Conservation (phyloP, 2,329 filamentous ascomycete genomes). For the Trichoderma koningiopsis region DNA sequence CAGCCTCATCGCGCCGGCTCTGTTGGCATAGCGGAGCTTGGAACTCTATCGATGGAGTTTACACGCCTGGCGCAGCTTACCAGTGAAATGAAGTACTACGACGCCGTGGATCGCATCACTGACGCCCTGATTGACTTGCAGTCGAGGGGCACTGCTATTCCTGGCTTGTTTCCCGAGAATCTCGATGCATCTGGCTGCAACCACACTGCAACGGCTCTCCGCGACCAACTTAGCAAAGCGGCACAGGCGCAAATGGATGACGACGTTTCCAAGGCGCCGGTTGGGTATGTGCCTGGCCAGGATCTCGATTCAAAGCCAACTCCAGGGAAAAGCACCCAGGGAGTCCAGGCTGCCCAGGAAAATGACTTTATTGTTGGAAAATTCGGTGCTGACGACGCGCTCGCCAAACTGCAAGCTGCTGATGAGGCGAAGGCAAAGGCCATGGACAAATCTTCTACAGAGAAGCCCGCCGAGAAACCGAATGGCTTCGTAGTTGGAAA, state of each 20-base stretch:
- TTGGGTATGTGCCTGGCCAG: constrained; percentile 32
- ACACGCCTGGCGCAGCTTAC: constrained; percentile 87
- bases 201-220: constrained; percentile 46
- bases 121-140: constrained; percentile 77
- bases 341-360: constrained; percentile 4
- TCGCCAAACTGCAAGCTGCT: constrained; percentile 1
- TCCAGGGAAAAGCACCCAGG: not conserved
- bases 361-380: constrained; percentile 19
- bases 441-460: not conserved
- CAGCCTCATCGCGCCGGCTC: constrained; percentile 64
- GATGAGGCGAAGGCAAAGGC: constrained; percentile 5
- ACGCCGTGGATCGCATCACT: constrained; percentile 84
- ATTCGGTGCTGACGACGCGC: not conserved
- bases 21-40: constrained; percentile 70
- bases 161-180: constrained; percentile 77
- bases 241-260: constrained; percentile 42
- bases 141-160: constrained; percentile 65
- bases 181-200: constrained; percentile 83
- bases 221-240: constrained; percentile 38
- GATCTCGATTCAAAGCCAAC: not conserved
- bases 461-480: not conserved
- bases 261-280: constrained; percentile 34
- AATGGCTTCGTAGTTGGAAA: constrained; percentile 4
- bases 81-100: constrained; percentile 79
- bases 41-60: constrained; percentile 83